phyloP scores from a whole-genome alignment of 148 eudicot genomes.

The Polygonum aviculare region DNA sequence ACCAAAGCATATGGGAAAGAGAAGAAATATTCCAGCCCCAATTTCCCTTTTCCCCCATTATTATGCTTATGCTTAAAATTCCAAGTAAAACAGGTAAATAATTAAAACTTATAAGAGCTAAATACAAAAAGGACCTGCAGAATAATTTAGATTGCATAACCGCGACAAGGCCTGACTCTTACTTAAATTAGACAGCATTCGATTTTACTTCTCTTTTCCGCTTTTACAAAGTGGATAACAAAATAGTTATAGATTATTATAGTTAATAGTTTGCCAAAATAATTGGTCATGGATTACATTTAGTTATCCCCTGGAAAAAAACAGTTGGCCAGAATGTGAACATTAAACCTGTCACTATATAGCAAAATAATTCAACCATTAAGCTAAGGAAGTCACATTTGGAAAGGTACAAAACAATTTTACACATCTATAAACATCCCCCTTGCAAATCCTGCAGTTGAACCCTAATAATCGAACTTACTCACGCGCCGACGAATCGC shows the following conservation, averaged over 20 bases:
- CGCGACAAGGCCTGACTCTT: neutral
- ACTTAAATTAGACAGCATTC: neutral
- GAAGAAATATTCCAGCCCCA: neutral
- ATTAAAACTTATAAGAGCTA: neutral
- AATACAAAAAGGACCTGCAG: neutral
- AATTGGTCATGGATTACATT: too few relatives aligned
- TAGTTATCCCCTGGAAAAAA: too few relatives aligned
- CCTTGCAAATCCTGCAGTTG: neutral
- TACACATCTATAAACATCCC: neutral
- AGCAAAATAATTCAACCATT: too few relatives aligned
- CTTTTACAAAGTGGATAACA: neutral
- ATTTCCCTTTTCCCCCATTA: neutral
- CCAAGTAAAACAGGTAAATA: neutral
- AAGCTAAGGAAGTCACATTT: neutral
- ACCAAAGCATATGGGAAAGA: neutral
- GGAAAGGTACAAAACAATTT: neutral
- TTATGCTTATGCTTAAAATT: neutral
- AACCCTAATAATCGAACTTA: neutral
- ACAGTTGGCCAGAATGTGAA: too few relatives aligned
- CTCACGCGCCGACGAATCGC: neutral
- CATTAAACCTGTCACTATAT: too few relatives aligned
- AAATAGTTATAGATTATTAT: too few relatives aligned
- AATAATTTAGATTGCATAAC: neutral
- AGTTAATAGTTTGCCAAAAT: too few relatives aligned
- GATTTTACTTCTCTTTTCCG: neutral